Base-by-base conservation (phyloP, 2,329 filamentous ascomycete genomes). In the Leptographium flavum region DNA sequence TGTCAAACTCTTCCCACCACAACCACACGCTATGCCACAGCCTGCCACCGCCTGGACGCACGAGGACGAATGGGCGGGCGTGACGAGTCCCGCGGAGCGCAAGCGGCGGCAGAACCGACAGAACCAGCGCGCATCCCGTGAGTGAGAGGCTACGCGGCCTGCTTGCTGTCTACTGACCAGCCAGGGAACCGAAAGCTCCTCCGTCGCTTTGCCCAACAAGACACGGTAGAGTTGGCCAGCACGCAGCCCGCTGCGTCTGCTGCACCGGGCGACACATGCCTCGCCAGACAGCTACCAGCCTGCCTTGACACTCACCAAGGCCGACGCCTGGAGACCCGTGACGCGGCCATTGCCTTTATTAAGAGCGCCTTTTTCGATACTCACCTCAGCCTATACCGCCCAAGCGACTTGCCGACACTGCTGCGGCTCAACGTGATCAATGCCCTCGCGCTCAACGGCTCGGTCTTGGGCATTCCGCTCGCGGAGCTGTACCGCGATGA, bases 391-490 rank as follows among this genome's bases (percentile, higher is more conserved):
- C 27, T 39, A 14, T 42, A 46, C 9, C 40, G 45, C 25, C 41
- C 41, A 31, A 13, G 41, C 22, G 41, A 35, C 7, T 21, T 43
- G 41, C 28, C 31, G 9, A 47, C 38, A 1, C 45, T 48, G n/a
- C n/a, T 40, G 19, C 49, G 48, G 13, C 46, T 45, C 35, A 50
- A 49, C 36, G 46, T 45, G n/a, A 23, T 47, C n/a, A 33, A 47
- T 10, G 49, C 41, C 33, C 23, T 41, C 6, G 27, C 41, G 4
- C 28, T 35, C 11, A 49, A 48, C n/a, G n/a, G 43, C 7, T 21
- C 32, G 13, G 41, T 43, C 32, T 17, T 46, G 30, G 37, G 36
- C n/a, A 40, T 49, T 11, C 33, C 32, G 30, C 2, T 43, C 19
- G 30, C 13, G 7, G 37, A 19, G 2, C 10, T 39, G 36, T 21